Base-by-base conservation (phyloP, 352 stramenopile genomes). In the Globisporangium viniferum region DNA sequence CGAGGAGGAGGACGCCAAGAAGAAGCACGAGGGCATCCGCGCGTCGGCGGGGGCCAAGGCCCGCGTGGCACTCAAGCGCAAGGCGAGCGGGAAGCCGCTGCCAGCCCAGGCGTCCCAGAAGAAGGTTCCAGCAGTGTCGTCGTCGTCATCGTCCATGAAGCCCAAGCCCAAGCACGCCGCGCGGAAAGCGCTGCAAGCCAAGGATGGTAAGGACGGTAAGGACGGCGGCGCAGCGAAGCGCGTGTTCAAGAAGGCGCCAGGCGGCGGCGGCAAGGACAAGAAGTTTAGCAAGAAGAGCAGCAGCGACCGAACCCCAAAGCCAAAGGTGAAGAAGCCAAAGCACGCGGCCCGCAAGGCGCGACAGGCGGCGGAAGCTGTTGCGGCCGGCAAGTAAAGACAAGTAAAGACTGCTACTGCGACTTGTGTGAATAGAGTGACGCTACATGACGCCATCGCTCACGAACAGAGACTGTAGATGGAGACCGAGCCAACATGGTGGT, bases 301-400 rank as follows among this genome's bases (percentile, higher is more conserved):
- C 9, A 31, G n/a, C 18, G 53, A 73, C 39, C 59, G 46, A 8
- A 57, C 39, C 44, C 61, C 62, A 5, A 81, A 84, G 46, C 27
- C 66, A 8, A 88, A 89, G 71, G 64, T 67, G 2, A 86, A 86
- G 49, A 93, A 92, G 74, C 79, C 84, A 2, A 94, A 92, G 73
- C 79, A 91, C 64, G 81, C 82, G 5, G 82, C 82, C 0, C 81
- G 79, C 35, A 93, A 93, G 62, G 82, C 81, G 2, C 78, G 78
- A 33, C 71, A 84, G 77, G 74, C 77, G 1, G 76, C 82, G 14
- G 79, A 86, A 58, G 80, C 82, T 51, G 74, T 67, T 14, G 64
- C 70, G 3, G 65, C 69, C 12, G 69, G 66, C 68, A 64, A 73
- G 63, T 78, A 75, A 67, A 70, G 18, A 58, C 33, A 46, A 41